Evolutionary conservation across 129 eudicot genomes (phyloP).

Genomic region (Flaveria trinervia): DNA sequence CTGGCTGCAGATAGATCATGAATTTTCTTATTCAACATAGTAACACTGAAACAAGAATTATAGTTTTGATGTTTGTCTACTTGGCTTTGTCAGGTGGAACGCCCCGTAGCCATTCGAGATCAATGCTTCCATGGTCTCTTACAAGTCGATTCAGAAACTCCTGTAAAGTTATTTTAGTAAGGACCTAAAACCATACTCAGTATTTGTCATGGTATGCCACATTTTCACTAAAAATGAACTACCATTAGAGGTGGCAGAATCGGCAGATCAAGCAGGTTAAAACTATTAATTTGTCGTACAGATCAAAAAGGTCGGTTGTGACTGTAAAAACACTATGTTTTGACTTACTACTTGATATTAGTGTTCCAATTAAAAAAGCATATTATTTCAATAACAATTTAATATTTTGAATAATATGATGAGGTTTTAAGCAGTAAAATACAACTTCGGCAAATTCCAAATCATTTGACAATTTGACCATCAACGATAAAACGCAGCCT

Average conservation of each 20-base stretch:
- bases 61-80: conserved; percentile 43
- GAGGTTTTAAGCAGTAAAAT: conserved; percentile 12
- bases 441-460: background rate
- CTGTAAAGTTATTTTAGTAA: conserved; percentile 42
- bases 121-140: conserved; percentile 84
- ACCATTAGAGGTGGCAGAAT: background rate
- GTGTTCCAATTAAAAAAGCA: background rate
- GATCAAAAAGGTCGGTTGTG: background rate
- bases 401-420: background rate
- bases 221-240: background rate
- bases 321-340: background rate
- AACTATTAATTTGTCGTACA: background rate
- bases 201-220: conserved; percentile 8
- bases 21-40: background rate
- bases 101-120: conserved; percentile 95
- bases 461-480: background rate
- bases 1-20: background rate
- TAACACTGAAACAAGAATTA: background rate
- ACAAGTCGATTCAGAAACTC: conserved; percentile 83
- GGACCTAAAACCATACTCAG: background rate
- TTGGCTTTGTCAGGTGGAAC: conserved; percentile 96
- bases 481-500: background rate
- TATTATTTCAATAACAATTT: background rate
- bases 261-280: background rate
- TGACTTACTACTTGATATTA: background rate